Conservation (phyloP, 2,329 filamentous ascomycete genomes). For the Fonsecaea monophora region DNA sequence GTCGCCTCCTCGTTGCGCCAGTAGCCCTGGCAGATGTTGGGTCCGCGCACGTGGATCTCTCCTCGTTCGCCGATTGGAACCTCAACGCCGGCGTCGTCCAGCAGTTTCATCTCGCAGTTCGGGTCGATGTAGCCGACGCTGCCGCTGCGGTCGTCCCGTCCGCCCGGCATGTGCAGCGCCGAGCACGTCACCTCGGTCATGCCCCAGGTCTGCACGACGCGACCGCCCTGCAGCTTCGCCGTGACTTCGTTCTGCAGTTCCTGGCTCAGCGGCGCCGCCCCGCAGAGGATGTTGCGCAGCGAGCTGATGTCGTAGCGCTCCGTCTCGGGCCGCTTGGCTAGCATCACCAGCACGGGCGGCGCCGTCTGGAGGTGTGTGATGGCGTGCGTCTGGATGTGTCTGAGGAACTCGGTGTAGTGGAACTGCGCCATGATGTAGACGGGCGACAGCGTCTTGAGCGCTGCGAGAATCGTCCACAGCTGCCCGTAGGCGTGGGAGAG, state of each 20-base stretch:
- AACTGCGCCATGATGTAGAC: conserved; percentile 70
- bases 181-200: conserved; percentile 75
- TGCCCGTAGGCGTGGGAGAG: conserved; percentile 55
- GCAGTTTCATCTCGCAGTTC: conserved; percentile 58
- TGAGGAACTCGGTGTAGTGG: conserved; percentile 62
- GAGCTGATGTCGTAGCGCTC: conserved; percentile 64
- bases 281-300: conserved; percentile 57
- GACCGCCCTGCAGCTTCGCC: conserved; percentile 56
- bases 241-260: conserved; percentile 60
- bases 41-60: conserved; percentile 61
- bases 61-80: conserved; percentile 73
- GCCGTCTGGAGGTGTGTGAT: conserved; percentile 65
- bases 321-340: conserved; percentile 63
- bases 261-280: conserved; percentile 64
- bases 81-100: conserved; percentile 72
- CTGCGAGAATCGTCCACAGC: conserved; percentile 61
- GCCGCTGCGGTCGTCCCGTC: conserved; percentile 53
- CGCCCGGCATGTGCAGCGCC: conserved; percentile 53
- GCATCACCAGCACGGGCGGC: conserved; percentile 65
- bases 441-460: conserved; percentile 64
- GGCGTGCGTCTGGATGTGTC: conserved; percentile 56
- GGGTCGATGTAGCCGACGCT: conserved; percentile 56
- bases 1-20: conserved; percentile 59
- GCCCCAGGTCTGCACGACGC: conserved; percentile 59
- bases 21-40: conserved; percentile 61